phyloP scores from a whole-genome alignment of 1,139 yeast species.

The Saccharomyces hybrid region DNA sequence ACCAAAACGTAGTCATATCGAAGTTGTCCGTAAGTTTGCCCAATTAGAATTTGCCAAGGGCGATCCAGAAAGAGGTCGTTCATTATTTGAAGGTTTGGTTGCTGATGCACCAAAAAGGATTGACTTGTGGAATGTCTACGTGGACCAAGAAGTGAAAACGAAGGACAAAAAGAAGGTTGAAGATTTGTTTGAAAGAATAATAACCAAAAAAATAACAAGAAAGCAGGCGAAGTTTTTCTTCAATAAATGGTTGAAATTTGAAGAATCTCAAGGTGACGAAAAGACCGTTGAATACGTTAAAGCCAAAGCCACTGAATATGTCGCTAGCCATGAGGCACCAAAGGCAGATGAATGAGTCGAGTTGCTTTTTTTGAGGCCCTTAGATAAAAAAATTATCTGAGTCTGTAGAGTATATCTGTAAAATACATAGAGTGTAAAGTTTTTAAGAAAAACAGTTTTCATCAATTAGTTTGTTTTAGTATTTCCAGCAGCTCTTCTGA shows the following conservation, averaged over 20 bases:
- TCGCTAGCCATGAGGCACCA: slow-evolving; percentile 21
- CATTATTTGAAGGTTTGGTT: slow-evolving; percentile 84
- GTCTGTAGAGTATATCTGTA: neutral
- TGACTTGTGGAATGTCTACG: slow-evolving; percentile 90
- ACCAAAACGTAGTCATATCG: slow-evolving; percentile 72
- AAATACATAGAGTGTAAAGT: neutral
- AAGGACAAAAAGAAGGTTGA: slow-evolving; percentile 59
- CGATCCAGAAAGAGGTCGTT: slow-evolving; percentile 89
- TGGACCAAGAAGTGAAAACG: slow-evolving; percentile 80
- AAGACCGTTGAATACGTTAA: slow-evolving; percentile 77
- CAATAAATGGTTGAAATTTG: slow-evolving; percentile 82
- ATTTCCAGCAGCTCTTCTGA: neutral
- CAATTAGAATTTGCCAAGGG: slow-evolving; percentile 82
- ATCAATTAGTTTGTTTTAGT: neutral
- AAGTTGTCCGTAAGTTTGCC: slow-evolving; percentile 80
- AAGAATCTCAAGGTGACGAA: slow-evolving; percentile 61
- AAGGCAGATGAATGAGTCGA: neutral
- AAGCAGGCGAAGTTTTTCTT: slow-evolving; percentile 95
- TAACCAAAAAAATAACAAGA: slow-evolving; percentile 60
- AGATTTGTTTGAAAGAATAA: slow-evolving; percentile 74
- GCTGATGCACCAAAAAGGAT: slow-evolving; percentile 87
- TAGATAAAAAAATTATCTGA: neutral
- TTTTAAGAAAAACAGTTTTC: neutral
- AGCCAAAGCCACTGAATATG: slow-evolving; percentile 85
- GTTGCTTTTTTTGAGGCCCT: neutral